phyloP scores from a whole-genome alignment of 179 eudicot species.

The Dionaea muscipula region DNA sequence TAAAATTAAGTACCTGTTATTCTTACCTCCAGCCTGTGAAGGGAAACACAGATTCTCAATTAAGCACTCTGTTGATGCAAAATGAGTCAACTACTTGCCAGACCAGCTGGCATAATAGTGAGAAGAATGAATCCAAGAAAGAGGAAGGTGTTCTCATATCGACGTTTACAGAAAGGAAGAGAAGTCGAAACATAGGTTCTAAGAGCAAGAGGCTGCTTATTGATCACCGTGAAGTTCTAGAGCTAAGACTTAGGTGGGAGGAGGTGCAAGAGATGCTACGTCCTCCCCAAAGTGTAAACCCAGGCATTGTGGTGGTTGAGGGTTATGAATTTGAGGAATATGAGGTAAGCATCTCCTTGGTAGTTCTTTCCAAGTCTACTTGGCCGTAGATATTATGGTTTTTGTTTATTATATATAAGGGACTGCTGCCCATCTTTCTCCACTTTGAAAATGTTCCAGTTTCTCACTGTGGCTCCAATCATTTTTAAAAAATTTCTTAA shows the following conservation, averaged over 20 bases:
- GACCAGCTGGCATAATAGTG: slow-evolving; percentile 32
- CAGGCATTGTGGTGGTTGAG: slow-evolving; percentile 28
- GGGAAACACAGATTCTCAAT: slow-evolving; percentile 39
- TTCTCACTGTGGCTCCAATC: too few species aligned
- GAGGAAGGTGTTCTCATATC: slow-evolving; percentile 32
- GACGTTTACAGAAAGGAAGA: slow-evolving; percentile 45
- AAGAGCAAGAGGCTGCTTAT: slow-evolving; percentile 43
- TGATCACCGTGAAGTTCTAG: slow-evolving; percentile 32
- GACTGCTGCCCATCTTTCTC: too few species aligned
- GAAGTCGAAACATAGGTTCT: slow-evolving; percentile 60
- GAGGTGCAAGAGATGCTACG: slow-evolving; percentile 50
- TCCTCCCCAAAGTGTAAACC: slow-evolving; percentile 32
- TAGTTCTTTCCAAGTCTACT: too few species aligned
- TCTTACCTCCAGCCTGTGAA: slow-evolving; percentile 43
- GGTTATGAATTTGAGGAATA: slow-evolving; percentile 42
- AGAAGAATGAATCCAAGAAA: slow-evolving; percentile 29
- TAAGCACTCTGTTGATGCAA: slow-evolving; percentile 38
- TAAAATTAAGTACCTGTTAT: slow-evolving; percentile 29
- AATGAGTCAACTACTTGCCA: slow-evolving; percentile 31
- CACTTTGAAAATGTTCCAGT: too few species aligned
- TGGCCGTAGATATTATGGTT: too few species aligned
- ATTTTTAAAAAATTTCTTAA: too few species aligned
- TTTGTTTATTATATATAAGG: too few species aligned
- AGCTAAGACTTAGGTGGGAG: slow-evolving; percentile 36
- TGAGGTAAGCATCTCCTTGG: slow-evolving; percentile 25